Conservation (phyloP, 2,329 filamentous ascomycete species). For the Fusarium beomiforme region DNA sequence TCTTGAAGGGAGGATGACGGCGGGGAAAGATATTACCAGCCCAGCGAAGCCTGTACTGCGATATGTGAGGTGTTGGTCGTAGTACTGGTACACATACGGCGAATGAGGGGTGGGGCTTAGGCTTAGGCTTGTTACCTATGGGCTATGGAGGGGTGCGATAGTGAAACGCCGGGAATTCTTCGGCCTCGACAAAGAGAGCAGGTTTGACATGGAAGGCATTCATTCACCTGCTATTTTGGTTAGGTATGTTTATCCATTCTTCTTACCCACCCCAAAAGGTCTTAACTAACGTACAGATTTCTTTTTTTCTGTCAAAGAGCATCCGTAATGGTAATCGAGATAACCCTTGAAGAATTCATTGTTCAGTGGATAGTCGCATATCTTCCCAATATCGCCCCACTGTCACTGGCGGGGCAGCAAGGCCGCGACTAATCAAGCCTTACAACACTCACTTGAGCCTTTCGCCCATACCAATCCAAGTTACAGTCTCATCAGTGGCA, state of each 20-base stretch:
- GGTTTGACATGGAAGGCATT: background rate
- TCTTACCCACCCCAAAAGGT: background rate
- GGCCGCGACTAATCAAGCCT: constrained; percentile 44
- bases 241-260: background rate
- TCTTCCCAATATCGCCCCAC: constrained; percentile 39
- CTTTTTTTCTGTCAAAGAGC: background rate
- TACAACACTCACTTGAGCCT: constrained; percentile 26
- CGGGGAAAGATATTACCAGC: constrained; percentile 38
- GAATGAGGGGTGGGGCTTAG: constrained; percentile 43
- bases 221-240: background rate
- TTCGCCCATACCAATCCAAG: constrained; percentile 22
- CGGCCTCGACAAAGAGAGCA: constrained; percentile 21
- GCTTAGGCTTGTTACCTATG: constrained; percentile 13
- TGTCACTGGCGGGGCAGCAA: constrained; percentile 41
- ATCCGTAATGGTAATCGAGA: background rate
- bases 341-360: constrained; percentile 28
- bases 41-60: constrained; percentile 36
- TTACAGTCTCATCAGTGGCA: constrained; percentile 26
- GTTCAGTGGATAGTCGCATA: constrained; percentile 45
- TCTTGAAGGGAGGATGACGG: constrained; percentile 23
- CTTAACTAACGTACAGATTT: background rate
- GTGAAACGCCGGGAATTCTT: constrained; percentile 46
- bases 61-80: constrained; percentile 23
- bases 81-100: constrained; percentile 36
- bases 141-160: constrained; percentile 43